Base-by-base conservation (phyloP, 495 filamentous ascomycete species). In the Penicillium antarcticum region DNA sequence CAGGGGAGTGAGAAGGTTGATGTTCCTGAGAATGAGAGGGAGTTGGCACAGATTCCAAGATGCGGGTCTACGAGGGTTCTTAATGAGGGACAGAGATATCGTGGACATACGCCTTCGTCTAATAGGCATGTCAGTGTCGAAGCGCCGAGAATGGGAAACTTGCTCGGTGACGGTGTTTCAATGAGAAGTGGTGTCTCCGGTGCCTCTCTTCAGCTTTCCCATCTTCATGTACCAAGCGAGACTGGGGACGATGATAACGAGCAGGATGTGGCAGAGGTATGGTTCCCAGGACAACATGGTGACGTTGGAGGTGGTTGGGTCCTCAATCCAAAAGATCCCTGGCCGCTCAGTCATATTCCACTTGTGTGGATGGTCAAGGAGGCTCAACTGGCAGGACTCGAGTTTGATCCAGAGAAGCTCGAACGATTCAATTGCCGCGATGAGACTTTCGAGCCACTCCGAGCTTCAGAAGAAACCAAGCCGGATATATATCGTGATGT, bases 231-330 rank as follows among this genome's bases (percentile, higher is more conserved):
- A 0, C 37, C 66, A 31, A 82, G 85, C 14, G 69, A 79, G 1
- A 63, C 77, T 14, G 83, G 83, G 4, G 67, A 77, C 19, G 84
- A 84, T 29, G 84, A 87, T 14, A 75, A 79, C 0, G 67, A 61
- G 14, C 87, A 92, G 55, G 87, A 92, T 58, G 86, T 94, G 47
- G 82, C 88, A 57, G 88, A 91, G 53, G 74, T 92, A 6, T 94
- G 89, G 89, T 95, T 94, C 61, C 78, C 87, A 0, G 89, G 89
- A 33, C 83, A 84, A 29, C 90, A 95, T 58, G 89, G 80, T 7
- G 90, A 95, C 54, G 83, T 95, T 26, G 90, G 90, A 12, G 90
- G 91, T 19, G 90, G 90, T 1, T 95, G 90, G 90, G 82, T 83
- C 46, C 67, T 86, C 5, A 53, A 71, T 0, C 58, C 68, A 0